Conservation (phyloP, 352 stramenopile species). For the Paralagenidium karlingii region DNA sequence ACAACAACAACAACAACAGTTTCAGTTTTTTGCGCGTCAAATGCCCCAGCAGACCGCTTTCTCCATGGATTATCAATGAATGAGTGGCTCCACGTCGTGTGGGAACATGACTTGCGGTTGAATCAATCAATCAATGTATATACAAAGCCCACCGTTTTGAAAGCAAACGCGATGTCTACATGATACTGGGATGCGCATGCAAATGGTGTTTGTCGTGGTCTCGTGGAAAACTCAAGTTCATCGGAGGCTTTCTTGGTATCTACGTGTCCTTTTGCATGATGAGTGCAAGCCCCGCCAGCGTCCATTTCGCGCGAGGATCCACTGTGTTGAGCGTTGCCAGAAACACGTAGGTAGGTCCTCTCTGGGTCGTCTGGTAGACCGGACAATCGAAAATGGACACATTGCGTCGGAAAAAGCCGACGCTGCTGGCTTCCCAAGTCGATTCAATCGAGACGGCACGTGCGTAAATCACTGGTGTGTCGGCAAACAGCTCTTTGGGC, state of each 20-base stretch:
- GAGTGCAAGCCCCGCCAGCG: constrained; percentile 85
- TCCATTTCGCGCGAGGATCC: constrained; percentile 83
- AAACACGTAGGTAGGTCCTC: constrained; percentile 94
- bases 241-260: background rate
- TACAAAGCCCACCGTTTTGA: too few species aligned
- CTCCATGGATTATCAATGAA: too few species aligned
- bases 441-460: constrained; percentile 86
- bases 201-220: too few species aligned
- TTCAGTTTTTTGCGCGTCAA: too few species aligned
- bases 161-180: too few species aligned
- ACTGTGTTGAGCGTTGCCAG: constrained; percentile 89
- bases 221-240: too few species aligned
- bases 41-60: too few species aligned
- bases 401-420: constrained; percentile 88
- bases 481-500: constrained; percentile 31
- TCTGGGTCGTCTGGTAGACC: constrained; percentile 92
- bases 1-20: too few species aligned
- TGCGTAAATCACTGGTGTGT: constrained; percentile 76
- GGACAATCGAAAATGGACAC: constrained; percentile 89
- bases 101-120: too few species aligned
- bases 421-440: constrained; percentile 88
- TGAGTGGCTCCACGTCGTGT: too few species aligned
- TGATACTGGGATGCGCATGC: too few species aligned
- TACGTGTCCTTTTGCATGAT: constrained; percentile 89
- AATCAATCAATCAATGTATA: too few species aligned